These are phyloP conservation scores for Mrakia frigida DNA, from an alignment of 768 basidiomycete species.

Conservation along the genomic window DNA sequence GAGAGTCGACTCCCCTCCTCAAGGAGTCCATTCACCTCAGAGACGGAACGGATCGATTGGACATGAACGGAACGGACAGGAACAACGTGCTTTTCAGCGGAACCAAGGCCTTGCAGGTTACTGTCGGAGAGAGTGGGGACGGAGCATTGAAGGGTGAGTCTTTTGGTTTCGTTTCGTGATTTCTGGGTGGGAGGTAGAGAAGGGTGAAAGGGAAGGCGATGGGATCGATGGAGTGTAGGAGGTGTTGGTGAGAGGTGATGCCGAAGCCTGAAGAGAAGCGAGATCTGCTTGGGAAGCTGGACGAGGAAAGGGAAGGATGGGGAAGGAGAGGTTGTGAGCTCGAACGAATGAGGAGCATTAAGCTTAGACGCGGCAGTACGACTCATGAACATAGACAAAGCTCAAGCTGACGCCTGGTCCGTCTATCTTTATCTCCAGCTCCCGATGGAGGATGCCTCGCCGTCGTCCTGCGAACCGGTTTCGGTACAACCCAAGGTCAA, in stretches of 20 bases:
- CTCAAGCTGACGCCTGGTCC: background rate
- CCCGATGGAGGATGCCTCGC: conserved; percentile 92
- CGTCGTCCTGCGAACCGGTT: conserved; percentile 87
- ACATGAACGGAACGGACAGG: conserved; percentile 80
- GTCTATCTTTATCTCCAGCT: conserved; percentile 49
- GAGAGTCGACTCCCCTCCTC: conserved; percentile 92
- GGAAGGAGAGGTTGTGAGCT: too few relatives aligned
- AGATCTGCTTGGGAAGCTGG: too few relatives aligned
- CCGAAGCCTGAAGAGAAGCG: too few relatives aligned
- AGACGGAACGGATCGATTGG: conserved; percentile 66
- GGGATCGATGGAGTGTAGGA: too few relatives aligned
- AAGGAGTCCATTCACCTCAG: conserved; percentile 91
- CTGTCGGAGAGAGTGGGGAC: conserved; percentile 46
- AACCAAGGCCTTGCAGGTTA: conserved; percentile 91
- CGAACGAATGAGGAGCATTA: too few relatives aligned
- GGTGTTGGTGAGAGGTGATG: too few relatives aligned
- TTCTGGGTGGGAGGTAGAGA: too few relatives aligned
- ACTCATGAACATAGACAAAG: too few relatives aligned
- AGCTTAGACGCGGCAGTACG: too few relatives aligned
- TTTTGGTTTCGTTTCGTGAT: too few relatives aligned
- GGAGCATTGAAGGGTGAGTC: conserved; percentile 12
- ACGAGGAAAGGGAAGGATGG: too few relatives aligned
- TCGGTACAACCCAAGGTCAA: conserved; percentile 95
- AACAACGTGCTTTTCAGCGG: conserved; percentile 88
- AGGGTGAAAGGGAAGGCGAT: too few relatives aligned